Evolutionary conservation across 805 yeast species (phyloP).

Genomic region (Candida easanensis): DNA sequence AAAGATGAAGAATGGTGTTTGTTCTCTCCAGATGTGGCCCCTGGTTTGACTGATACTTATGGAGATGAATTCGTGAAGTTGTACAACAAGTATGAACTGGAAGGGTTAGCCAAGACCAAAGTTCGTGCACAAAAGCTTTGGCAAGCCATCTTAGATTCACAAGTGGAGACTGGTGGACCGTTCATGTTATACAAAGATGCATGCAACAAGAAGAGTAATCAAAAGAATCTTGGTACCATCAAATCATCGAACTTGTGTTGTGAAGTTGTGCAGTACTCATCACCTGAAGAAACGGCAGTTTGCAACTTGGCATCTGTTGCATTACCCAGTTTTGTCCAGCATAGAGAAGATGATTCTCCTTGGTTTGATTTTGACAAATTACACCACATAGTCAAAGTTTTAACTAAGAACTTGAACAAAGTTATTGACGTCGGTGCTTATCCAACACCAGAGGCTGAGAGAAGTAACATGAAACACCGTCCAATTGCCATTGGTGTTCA

Average conservation of each 20-base stretch:
- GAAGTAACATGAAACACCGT: slow-evolving; percentile 75
- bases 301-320: slow-evolving; percentile 93
- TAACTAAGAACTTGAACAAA: slow-evolving; percentile 72
- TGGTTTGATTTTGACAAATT: slow-evolving; percentile 59
- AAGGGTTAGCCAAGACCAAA: slow-evolving; percentile 60
- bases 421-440: slow-evolving; percentile 82
- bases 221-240: slow-evolving; percentile 87
- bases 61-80: slow-evolving; percentile 80
- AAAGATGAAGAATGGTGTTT: slow-evolving; percentile 78
- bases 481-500: slow-evolving; percentile 96
- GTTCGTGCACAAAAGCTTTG: slow-evolving; percentile 88
- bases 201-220: slow-evolving; percentile 84
- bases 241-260: slow-evolving; percentile 93
- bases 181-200: slow-evolving; percentile 93
- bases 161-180: slow-evolving; percentile 96
- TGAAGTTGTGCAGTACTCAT: slow-evolving; percentile 89
- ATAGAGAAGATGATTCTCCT: slow-evolving; percentile 36
- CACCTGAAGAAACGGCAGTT: slow-evolving; percentile 91
- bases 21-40: slow-evolving; percentile 86
- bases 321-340: slow-evolving; percentile 66
- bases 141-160: slow-evolving; percentile 86
- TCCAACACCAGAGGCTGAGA: slow-evolving; percentile 72
- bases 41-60: slow-evolving; percentile 77
- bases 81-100: slow-evolving; percentile 69
- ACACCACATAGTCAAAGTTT: slow-evolving; percentile 72